Evolutionary conservation across 139 green algal species (phyloP).

Genomic region (Axilococcus clingmanii): DNA sequence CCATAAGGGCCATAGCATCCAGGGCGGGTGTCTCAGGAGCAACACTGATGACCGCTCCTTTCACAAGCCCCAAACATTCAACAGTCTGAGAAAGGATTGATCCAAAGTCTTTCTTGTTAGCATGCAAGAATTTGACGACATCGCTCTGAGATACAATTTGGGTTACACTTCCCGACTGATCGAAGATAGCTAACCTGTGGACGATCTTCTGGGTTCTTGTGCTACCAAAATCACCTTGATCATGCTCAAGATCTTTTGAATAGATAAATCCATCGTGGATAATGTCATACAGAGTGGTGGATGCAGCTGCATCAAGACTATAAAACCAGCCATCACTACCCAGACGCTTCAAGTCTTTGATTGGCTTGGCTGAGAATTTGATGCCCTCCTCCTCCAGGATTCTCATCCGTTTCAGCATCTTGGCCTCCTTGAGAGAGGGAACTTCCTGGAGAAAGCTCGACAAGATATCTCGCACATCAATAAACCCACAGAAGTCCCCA

Average conservation of each 20-base stretch:
- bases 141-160: slow-evolving; percentile 37
- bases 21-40: slow-evolving; percentile 41
- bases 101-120: slow-evolving; percentile 25
- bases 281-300: slow-evolving; percentile 47
- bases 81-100: slow-evolving; percentile 25
- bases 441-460: slow-evolving; percentile 41
- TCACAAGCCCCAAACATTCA: slow-evolving; percentile 38
- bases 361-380: slow-evolving; percentile 14
- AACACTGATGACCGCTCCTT: slow-evolving; percentile 24
- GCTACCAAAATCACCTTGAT: slow-evolving; percentile 7
- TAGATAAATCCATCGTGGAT: slow-evolving; percentile 55
- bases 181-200: slow-evolving; percentile 37
- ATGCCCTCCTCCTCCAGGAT: slow-evolving; percentile 27
- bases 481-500: slow-evolving; percentile 38
- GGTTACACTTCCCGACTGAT: slow-evolving; percentile 18
- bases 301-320: slow-evolving; percentile 10
- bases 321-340: slow-evolving; percentile 62
- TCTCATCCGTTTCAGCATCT: slow-evolving; percentile 53
- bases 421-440: slow-evolving; percentile 19
- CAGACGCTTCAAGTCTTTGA: slow-evolving; percentile 39
- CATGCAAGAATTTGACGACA: slow-evolving; percentile 40
- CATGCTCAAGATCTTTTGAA: slow-evolving; percentile 20
- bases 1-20: slow-evolving; percentile 49
- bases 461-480: slow-evolving; percentile 58
- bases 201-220: slow-evolving; percentile 21